Percentiles rank a stretch among this genome's conserved stretches.
These are phyloP conservation scores for Dorcoceras hygrometricum DNA, from an alignment of 257 asterid species.

Conservation along the genomic window DNA sequence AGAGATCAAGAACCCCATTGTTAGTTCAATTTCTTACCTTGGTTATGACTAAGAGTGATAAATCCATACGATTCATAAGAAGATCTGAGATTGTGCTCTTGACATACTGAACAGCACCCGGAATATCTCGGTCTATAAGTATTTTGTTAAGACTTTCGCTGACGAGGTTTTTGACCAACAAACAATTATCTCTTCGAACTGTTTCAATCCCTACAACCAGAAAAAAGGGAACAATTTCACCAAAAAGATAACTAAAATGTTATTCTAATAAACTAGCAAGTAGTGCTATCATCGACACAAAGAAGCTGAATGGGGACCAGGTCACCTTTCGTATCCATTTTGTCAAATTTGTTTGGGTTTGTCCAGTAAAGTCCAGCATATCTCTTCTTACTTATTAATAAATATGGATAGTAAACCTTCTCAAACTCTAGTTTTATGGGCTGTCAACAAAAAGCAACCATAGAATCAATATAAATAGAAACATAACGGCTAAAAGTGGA, in stretches of 20 bases:
- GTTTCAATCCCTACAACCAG: constrained; percentile 83
- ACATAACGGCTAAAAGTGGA: not conserved
- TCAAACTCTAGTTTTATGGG: constrained; percentile 96
- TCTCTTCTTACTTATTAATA: constrained; percentile 96
- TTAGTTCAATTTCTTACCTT: constrained; percentile 50
- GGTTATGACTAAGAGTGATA: constrained; percentile 95
- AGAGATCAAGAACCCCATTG: not conserved
- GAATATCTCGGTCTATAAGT: constrained; percentile 84
- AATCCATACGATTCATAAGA: constrained; percentile 97
- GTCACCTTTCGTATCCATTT: constrained; percentile 97
- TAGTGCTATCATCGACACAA: not conserved
- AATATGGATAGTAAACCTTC: constrained; percentile 92
- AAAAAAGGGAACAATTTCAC: constrained; percentile 3
- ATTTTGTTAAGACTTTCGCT: constrained; percentile 91
- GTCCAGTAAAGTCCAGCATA: constrained; percentile 99
- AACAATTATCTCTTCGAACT: constrained; percentile 92
- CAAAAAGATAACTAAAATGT: constrained; percentile 7
- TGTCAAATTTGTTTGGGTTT: constrained; percentile 85
- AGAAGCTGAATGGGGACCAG: constrained; percentile 22
- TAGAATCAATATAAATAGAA: constrained; percentile 11
- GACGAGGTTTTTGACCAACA: constrained; percentile 89
- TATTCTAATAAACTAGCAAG: not conserved
- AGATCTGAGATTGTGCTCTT: constrained; percentile 93
- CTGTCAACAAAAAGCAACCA: constrained; percentile 41
- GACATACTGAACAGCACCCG: constrained; percentile 96